These are phyloP conservation scores for Curvularia verruculosa DNA, from an alignment of 2,329 filamentous ascomycete genomes.

Conservation along the genomic window DNA sequence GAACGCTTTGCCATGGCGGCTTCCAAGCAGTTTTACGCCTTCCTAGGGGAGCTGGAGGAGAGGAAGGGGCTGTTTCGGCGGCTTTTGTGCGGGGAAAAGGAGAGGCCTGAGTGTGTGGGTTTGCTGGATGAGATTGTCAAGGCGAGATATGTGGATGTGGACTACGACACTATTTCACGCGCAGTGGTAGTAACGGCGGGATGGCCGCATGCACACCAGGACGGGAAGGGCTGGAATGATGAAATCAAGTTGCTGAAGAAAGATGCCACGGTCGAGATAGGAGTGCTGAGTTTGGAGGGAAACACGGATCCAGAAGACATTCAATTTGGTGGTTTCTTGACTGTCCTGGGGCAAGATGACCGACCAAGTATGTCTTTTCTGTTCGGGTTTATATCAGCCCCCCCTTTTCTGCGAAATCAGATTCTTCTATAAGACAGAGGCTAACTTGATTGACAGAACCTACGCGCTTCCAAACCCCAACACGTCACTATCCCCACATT, in stretches of 20 bases:
- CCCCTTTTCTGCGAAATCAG: not conserved
- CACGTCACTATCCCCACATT: slow-evolving; percentile 71
- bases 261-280: slow-evolving; percentile 74
- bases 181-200: slow-evolving; percentile 68
- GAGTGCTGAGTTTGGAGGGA: slow-evolving; percentile 72
- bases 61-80: slow-evolving; percentile 62
- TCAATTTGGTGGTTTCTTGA: slow-evolving; percentile 77
- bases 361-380: slow-evolving; percentile 61
- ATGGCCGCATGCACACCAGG: slow-evolving; percentile 56
- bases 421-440: not conserved
- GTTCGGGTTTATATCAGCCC: not conserved
- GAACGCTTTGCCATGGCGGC: slow-evolving; percentile 68
- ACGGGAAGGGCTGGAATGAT: slow-evolving; percentile 54
- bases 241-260: slow-evolving; percentile 40
- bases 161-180: slow-evolving; percentile 73
- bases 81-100: slow-evolving; percentile 56
- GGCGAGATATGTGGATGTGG: slow-evolving; percentile 74
- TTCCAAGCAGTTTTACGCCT: slow-evolving; percentile 73
- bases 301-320: slow-evolving; percentile 74
- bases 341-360: slow-evolving; percentile 75
- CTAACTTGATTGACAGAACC: slow-evolving; percentile 57
- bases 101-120: slow-evolving; percentile 54
- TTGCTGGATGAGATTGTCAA: slow-evolving; percentile 55
- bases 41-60: slow-evolving; percentile 62
- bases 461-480: slow-evolving; percentile 83